A percentile compares a stretch with the other conserved stretches of the same genome.
Evolutionary conservation across 2,329 filamentous ascomycete genomes (phyloP).

Genomic region (Xylaria sp.): DNA sequence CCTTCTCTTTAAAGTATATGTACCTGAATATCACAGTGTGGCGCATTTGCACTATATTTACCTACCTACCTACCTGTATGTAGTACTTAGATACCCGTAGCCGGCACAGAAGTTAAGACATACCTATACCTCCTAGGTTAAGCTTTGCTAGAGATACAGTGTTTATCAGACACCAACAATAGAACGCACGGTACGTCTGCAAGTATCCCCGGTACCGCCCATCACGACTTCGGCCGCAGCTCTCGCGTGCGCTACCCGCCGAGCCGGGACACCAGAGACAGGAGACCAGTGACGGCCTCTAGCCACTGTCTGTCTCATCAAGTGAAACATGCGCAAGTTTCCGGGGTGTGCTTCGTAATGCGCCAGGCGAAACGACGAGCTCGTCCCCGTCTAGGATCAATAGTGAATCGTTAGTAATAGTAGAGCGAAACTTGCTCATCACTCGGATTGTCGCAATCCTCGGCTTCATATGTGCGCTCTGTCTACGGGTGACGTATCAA

Average conservation of each 20-base stretch:
- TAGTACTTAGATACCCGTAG: background rate
- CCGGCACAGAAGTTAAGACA: too few species aligned
- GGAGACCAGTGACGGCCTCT: background rate
- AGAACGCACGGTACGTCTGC: slow-evolving; percentile 6
- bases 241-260: slow-evolving; percentile 29
- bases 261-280: background rate
- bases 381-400: background rate
- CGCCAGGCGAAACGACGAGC: slow-evolving; percentile 30
- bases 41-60: slow-evolving; percentile 31
- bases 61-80: too few species aligned
- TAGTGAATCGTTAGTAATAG: background rate
- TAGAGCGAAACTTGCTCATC: slow-evolving; percentile 34
- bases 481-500: slow-evolving; percentile 4
- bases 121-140: too few species aligned
- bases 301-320: background rate
- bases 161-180: background rate
- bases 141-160: background rate
- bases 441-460: background rate
- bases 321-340: slow-evolving; percentile 39
- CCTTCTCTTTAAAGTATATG: background rate
- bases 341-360: slow-evolving; percentile 18
- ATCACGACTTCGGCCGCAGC: slow-evolving; percentile 26
- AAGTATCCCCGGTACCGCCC: background rate
- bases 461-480: background rate
- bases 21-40: slow-evolving; percentile 29